A percentile compares a stretch with the other conserved stretches of the same genome.
Conservation (phyloP, 2,329 filamentous ascomycete genomes). For the Aspergillus tanneri region DNA sequence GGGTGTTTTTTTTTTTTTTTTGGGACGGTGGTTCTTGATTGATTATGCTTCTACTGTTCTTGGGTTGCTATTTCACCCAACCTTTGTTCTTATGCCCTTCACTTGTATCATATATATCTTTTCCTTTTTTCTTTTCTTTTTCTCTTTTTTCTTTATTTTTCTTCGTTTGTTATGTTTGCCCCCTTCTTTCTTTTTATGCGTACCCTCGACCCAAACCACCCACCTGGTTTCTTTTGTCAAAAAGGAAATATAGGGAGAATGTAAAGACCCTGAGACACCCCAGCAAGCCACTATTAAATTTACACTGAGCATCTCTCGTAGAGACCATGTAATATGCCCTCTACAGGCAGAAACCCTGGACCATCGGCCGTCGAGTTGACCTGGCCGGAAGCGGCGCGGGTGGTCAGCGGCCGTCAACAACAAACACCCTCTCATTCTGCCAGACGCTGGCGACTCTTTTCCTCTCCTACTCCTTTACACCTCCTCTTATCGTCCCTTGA, state of each 20-base stretch:
- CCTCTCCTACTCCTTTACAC: constrained; percentile 12
- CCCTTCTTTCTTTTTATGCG: constrained; percentile 1
- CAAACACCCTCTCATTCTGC: neutral
- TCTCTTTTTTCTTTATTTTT: neutral
- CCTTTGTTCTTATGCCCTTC: constrained; percentile 10
- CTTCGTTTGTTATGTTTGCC: neutral
- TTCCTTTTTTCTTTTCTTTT: constrained; percentile 12
- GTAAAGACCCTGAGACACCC: neutral
- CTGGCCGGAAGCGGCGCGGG: constrained; percentile 17
- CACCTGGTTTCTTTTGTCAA: no score
- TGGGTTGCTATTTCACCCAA: constrained; percentile 3
- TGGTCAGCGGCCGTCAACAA: constrained; percentile 2
- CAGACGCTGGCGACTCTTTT: constrained; percentile 15
- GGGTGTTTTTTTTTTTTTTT: constrained; percentile 18
- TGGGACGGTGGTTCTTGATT: constrained; percentile 7
- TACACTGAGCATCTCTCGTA: no score
- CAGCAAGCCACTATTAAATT: no score
- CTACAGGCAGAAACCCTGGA: neutral
- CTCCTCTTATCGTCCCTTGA: constrained; percentile 16
- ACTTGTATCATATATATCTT: constrained; percentile 22
- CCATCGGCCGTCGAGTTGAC: neutral
- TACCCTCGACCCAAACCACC: no score
- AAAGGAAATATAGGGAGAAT: constrained; percentile 1
- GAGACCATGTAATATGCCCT: no score
- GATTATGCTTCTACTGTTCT: constrained; percentile 1